Percentiles rank a stretch among this genome's conserved stretches.
phyloP scores from a whole-genome alignment of 352 stramenopile genomes.

The Pythium monospermum region DNA sequence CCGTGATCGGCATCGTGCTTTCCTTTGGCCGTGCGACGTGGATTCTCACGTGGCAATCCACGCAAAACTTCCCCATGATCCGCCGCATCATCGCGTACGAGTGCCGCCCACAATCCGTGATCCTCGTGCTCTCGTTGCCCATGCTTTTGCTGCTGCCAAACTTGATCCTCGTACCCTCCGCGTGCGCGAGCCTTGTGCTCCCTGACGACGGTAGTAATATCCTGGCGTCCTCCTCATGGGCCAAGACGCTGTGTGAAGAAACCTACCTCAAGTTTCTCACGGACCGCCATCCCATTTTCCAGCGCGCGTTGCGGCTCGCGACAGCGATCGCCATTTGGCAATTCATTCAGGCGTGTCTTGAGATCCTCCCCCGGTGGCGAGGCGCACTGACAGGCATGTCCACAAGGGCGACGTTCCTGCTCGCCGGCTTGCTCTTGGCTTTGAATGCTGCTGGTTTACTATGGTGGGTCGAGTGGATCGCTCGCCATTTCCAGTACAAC shows the following conservation, averaged over 20 bases:
- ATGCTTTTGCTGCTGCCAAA: slow-evolving; percentile 72
- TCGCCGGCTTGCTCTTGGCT: slow-evolving; percentile 49
- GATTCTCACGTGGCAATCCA: slow-evolving; percentile 87
- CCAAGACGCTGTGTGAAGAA: slow-evolving; percentile 66
- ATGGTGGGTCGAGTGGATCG: slow-evolving; percentile 75
- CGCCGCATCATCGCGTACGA: slow-evolving; percentile 77
- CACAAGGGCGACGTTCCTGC: slow-evolving; percentile 42
- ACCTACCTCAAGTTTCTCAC: slow-evolving; percentile 84
- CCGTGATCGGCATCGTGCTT: slow-evolving; percentile 80
- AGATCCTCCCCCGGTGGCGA: slow-evolving; percentile 75
- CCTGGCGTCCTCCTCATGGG: slow-evolving; percentile 20
- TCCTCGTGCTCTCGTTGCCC: slow-evolving; percentile 65
- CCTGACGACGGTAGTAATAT: slow-evolving; percentile 12
- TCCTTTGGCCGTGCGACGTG: slow-evolving; percentile 80
- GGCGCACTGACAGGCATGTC: slow-evolving; percentile 49
- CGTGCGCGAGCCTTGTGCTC: slow-evolving; percentile 31
- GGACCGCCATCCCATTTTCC: slow-evolving; percentile 77
- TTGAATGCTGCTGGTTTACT: slow-evolving; percentile 61
- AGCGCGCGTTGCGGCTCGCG: slow-evolving; percentile 70
- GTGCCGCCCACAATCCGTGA: slow-evolving; percentile 71
- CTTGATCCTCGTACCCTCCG: slow-evolving; percentile 67
- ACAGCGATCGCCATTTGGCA: slow-evolving; percentile 80
- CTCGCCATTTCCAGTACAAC: slow-evolving; percentile 60
- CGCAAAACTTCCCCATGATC: slow-evolving; percentile 84
- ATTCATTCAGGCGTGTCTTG: slow-evolving; percentile 81